Conservation (phyloP, 768 basidiomycete genomes). For the Phallus indusiatus region DNA sequence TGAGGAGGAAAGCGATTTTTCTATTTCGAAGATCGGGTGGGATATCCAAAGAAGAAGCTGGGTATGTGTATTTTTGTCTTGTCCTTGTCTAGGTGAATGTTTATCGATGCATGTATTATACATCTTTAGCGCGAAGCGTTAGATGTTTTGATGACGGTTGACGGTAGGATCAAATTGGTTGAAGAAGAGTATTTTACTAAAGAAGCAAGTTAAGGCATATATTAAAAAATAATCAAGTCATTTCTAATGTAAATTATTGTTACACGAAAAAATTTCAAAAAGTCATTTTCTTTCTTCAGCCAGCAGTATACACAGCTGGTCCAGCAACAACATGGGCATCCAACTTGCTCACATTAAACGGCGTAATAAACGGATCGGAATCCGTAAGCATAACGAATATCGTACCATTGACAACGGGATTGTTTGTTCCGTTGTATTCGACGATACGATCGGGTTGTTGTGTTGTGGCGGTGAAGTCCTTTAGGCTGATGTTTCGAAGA, state of each 20-base stretch:
- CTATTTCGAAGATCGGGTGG: constrained; percentile 24
- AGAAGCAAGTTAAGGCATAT: too few species aligned
- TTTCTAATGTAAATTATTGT: too few species aligned
- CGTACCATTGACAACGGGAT: constrained; percentile 7
- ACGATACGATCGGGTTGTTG: constrained; percentile 45
- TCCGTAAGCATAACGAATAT: constrained; percentile 44
- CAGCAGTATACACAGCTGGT: constrained; percentile 40
- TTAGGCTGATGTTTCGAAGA: constrained; percentile 31
- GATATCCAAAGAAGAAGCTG: constrained; percentile 26
- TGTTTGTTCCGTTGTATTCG: neutral
- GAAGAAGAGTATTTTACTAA: constrained; percentile 18
- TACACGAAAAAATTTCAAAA: too few species aligned
- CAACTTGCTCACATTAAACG: constrained; percentile 44
- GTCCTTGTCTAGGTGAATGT: too few species aligned
- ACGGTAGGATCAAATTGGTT: constrained; percentile 22
- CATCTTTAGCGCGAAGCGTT: constrained; percentile 21
- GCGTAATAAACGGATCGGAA: constrained; percentile 40
- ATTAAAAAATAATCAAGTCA: too few species aligned
- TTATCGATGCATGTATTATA: too few species aligned
- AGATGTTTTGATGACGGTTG: constrained; percentile 18
- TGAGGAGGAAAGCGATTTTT: constrained; percentile 26
- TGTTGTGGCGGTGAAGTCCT: constrained; percentile 26
- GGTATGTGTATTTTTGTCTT: constrained; percentile 18
- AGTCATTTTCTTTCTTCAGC: too few species aligned
- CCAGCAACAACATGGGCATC: constrained; percentile 49